A percentile compares a stretch with the other conserved stretches of the same genome.
phyloP scores from a whole-genome alignment of 1,284 basidiomycete genomes.

The Apiotrichum veenhuisii region DNA sequence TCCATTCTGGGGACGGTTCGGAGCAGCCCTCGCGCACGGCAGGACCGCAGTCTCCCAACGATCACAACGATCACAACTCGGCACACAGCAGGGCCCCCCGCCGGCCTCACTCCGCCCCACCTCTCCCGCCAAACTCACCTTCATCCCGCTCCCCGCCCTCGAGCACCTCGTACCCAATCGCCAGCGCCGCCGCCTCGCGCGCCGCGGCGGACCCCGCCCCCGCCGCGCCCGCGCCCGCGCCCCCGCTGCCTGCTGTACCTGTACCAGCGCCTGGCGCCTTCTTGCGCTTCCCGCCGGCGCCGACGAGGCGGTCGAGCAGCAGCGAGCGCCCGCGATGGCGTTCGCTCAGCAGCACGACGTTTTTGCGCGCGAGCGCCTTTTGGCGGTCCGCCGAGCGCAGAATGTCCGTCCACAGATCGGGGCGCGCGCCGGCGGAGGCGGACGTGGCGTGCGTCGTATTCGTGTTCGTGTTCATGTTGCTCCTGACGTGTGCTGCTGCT shows the following conservation, averaged over 20 bases:
- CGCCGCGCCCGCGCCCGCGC: too few species aligned
- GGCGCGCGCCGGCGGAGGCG: too few species aligned
- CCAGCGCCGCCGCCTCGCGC: conserved; percentile 58
- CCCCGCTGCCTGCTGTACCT: too few species aligned
- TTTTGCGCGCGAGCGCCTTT: conserved; percentile 67
- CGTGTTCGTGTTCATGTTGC: background rate
- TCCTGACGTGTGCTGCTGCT: background rate
- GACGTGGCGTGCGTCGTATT: background rate
- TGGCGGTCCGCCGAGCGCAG: conserved; percentile 79
- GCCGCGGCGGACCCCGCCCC: too few species aligned
- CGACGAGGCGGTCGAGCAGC: conserved; percentile 22
- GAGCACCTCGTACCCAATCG: conserved; percentile 80
- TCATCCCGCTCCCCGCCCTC: conserved; percentile 85
- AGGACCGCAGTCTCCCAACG: too few species aligned
- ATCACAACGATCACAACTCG: too few species aligned
- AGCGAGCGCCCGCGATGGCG: conserved; percentile 51
- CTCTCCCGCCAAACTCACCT: too few species aligned
- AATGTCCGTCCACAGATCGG: conserved; percentile 83
- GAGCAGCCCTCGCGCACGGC: too few species aligned
- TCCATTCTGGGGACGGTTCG: too few species aligned
- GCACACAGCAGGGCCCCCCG: too few species aligned
- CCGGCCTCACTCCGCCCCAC: too few species aligned
- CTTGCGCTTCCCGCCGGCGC: conserved; percentile 15
- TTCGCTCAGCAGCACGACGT: conserved; percentile 66
- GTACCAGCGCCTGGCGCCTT: too few species aligned